Evolutionary conservation across 2,329 filamentous ascomycete genomes (phyloP), one percentile per base, ranked within the genome.

Genomic region (Fusarium sp.): DNA sequence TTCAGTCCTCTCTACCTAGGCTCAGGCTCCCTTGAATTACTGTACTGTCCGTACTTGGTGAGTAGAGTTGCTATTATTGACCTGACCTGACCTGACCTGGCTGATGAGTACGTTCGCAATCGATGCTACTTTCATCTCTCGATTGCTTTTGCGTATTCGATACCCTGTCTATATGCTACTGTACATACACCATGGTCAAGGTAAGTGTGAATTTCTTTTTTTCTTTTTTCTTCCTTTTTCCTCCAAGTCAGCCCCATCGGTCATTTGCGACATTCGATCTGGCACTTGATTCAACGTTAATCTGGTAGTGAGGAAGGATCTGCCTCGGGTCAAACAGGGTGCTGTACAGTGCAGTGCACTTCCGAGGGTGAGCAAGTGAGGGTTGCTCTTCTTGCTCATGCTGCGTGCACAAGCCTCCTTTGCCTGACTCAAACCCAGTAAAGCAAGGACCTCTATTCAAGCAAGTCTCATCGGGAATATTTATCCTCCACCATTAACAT

Each of bases 351-450:
- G 34, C 34, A 36, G 34, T 36, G 17, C 26, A 30, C 28, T 48
- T 26, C 24, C 18, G 20, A 28, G 24, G 24, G 24, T 28, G 24
- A 56, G 34, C 38, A 42, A 42, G 14, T 42, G n/a, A 44, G n/a
- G n/a, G 42, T 42, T 30, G 32, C 39, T 69, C 38, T 55, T 34
- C 57, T 69, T 57, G 34, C 32, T 57, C 47, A 57, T 42, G 66
- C 44, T 63, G 39, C 34, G 17, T 30, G 38, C 57, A 45, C 66
- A 69, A 69, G 30, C 58, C 51, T 51, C 65, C 38, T 41, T 39
- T 64, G 28, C 44, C 65, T 69, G 66, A 69, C 66, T 69, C 58
- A 28, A 32, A 47, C 48, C 18, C 30, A 55, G 47, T n/a, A 48
- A 48, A 48, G 45, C 45, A 48, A 48, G 26, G 45, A 30, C 28